A percentile compares a stretch with the other conserved stretches of the same genome.
Evolutionary conservation across 495 filamentous ascomycete species (phyloP).

Genomic region (Penicillium diatomitis): DNA sequence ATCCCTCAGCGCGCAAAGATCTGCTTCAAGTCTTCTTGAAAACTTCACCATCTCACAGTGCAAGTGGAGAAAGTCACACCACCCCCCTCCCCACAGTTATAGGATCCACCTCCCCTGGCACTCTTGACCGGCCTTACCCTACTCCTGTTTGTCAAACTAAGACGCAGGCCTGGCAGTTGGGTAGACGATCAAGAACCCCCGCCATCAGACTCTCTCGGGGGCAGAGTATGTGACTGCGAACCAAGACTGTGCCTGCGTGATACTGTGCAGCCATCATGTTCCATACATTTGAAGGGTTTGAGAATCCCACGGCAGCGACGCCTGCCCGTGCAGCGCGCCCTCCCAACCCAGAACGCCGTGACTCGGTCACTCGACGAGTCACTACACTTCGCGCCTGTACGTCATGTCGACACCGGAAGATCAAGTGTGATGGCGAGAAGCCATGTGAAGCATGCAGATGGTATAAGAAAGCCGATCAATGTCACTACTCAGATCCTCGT

Average conservation of each 20-base stretch:
- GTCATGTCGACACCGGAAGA: slow-evolving; percentile 40
- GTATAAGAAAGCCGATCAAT: slow-evolving; percentile 38
- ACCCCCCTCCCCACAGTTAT: no score
- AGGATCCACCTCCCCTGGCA: no score
- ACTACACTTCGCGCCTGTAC: slow-evolving; percentile 37
- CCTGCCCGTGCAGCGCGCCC: slow-evolving; percentile 18
- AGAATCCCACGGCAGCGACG: slow-evolving; percentile 23
- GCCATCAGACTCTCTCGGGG: no score
- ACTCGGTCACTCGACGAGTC: slow-evolving; percentile 29
- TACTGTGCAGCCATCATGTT: slow-evolving; percentile 22
- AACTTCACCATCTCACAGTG: no score
- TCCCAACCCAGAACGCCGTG: slow-evolving; percentile 23
- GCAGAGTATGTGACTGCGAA: slow-evolving; percentile 11
- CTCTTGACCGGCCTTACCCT: no score
- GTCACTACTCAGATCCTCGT: slow-evolving; percentile 34
- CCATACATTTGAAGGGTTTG: slow-evolving; percentile 36
- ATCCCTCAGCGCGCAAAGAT: no score
- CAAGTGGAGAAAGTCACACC: no score
- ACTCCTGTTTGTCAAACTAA: no score
- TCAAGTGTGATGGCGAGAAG: slow-evolving; percentile 40
- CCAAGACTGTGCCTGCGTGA: background rate
- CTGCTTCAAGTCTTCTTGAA: no score
- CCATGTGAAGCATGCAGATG: slow-evolving; percentile 40
- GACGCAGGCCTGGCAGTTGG: no score
- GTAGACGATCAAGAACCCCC: no score